Conservation (phyloP, 169 alveolate species). For the Cryptosporidium meleagridis region DNA sequence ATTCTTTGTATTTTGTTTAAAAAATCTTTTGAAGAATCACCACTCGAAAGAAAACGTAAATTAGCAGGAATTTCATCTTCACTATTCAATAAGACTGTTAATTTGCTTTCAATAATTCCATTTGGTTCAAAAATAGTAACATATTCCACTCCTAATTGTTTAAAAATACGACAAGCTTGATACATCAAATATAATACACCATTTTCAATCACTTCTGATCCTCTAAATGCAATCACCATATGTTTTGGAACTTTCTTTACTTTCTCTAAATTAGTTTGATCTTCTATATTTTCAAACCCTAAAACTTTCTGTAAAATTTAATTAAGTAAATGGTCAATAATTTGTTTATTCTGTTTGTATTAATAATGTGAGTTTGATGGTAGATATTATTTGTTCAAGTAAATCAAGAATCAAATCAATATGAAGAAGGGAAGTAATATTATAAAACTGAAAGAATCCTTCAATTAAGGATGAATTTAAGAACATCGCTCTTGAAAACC, state of each 20-base stretch:
- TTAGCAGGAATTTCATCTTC: slow-evolving; percentile 41
- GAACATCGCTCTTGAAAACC: not conserved
- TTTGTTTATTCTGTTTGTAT: too few species aligned
- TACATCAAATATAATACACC: slow-evolving; percentile 48
- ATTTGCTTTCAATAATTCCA: slow-evolving; percentile 47
- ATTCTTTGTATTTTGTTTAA: slow-evolving; percentile 41
- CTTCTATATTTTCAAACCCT: slow-evolving; percentile 18
- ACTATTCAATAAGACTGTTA: not conserved
- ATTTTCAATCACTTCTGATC: slow-evolving; percentile 40
- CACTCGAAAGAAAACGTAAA: slow-evolving; percentile 27
- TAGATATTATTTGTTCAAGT: not conserved
- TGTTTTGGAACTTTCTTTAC: slow-evolving; percentile 62
- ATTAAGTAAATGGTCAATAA: too few species aligned
- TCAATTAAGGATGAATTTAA: not conserved
- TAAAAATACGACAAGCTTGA: slow-evolving; percentile 22
- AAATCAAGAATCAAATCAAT: too few species aligned
- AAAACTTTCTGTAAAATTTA: not conserved
- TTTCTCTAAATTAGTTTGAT: not conserved
- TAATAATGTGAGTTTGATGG: not conserved
- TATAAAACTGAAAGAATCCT: not conserved
- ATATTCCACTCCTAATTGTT: slow-evolving; percentile 21
- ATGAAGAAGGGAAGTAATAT: not conserved
- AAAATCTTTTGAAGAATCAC: slow-evolving; percentile 55
- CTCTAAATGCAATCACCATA: slow-evolving; percentile 67
- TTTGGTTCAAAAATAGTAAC: slow-evolving; percentile 71